These are phyloP conservation scores for Penicillium digitatum DNA, from an alignment of 2,329 filamentous ascomycete species.

Conservation along the genomic window DNA sequence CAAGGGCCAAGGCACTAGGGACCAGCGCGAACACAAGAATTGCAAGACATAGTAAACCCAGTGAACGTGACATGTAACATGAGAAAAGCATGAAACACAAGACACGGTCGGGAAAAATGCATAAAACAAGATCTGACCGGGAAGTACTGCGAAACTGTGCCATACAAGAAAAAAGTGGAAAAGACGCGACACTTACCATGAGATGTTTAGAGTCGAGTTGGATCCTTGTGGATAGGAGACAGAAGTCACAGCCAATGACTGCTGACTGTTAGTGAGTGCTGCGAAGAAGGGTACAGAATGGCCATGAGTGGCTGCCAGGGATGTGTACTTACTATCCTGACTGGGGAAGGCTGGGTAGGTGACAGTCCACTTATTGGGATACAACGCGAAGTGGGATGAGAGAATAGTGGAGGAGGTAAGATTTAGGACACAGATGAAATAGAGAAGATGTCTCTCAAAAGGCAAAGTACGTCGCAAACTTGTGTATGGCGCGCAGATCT, in stretches of 20 bases:
- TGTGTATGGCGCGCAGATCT: conserved; percentile 11
- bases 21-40: conserved; percentile 5
- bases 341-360: conserved; percentile 18
- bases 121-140: conserved; percentile 24
- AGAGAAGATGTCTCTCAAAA: neutral
- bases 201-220: conserved; percentile 1
- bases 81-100: conserved; percentile 11
- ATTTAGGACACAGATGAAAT: conserved; percentile 1
- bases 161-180: conserved; percentile 2
- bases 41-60: neutral
- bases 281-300: conserved; percentile 13
- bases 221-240: neutral
- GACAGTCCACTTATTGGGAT: conserved; percentile 4
- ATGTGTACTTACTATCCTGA: conserved; percentile 23
- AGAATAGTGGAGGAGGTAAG: neutral
- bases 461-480: conserved; percentile 3
- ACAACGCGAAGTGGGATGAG: conserved; percentile 11
- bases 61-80: neutral
- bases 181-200: conserved; percentile 19
- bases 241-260: conserved; percentile 7
- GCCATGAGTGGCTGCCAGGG: conserved; percentile 32
- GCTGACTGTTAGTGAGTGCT: conserved; percentile 4
- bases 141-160: conserved; percentile 19
- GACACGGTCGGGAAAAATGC: conserved; percentile 28
- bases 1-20: conserved; percentile 5